A percentile compares a stretch with the other conserved stretches of the same genome.
Conservation (phyloP, 2,329 filamentous ascomycete species). For the Aspergillus japonicus region DNA sequence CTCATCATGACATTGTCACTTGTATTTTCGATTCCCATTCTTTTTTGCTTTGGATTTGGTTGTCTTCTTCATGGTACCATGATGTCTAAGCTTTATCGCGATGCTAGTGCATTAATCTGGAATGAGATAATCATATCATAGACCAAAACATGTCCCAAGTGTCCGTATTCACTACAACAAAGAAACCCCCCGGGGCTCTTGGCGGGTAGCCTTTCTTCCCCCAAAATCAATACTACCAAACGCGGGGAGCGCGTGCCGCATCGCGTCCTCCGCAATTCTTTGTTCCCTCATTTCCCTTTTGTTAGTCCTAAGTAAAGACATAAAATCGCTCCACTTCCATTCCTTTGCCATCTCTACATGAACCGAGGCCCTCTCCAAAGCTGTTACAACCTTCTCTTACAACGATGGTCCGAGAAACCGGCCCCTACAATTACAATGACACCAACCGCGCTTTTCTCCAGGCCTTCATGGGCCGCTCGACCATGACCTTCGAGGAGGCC, state of each 20-base stretch:
- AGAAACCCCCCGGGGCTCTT: background rate
- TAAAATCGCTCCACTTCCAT: background rate
- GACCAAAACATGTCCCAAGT: background rate
- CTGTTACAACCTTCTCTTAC: background rate
- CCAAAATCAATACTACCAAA: background rate
- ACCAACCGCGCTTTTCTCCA: constrained; percentile 87
- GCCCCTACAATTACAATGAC: constrained; percentile 53
- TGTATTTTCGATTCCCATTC: background rate
- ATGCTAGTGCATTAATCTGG: constrained; percentile 5
- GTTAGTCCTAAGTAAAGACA: background rate
- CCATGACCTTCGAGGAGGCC: constrained; percentile 72
- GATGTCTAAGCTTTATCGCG: constrained; percentile 29
- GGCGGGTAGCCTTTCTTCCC: background rate
- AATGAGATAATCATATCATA: background rate
- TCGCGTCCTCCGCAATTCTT: constrained; percentile 7
- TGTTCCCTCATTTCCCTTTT: background rate
- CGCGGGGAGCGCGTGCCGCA: constrained; percentile 7
- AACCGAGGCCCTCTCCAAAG: background rate
- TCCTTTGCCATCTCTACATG: background rate
- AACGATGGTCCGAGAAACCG: background rate
- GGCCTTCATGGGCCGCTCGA: constrained; percentile 75
- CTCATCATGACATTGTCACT: background rate
- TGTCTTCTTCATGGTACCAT: constrained; percentile 20
- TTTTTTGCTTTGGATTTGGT: constrained; percentile 14
- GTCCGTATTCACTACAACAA: background rate